phyloP scores from a whole-genome alignment of 73 alveolate genomes.

The Tetrahymena borealis region DNA sequence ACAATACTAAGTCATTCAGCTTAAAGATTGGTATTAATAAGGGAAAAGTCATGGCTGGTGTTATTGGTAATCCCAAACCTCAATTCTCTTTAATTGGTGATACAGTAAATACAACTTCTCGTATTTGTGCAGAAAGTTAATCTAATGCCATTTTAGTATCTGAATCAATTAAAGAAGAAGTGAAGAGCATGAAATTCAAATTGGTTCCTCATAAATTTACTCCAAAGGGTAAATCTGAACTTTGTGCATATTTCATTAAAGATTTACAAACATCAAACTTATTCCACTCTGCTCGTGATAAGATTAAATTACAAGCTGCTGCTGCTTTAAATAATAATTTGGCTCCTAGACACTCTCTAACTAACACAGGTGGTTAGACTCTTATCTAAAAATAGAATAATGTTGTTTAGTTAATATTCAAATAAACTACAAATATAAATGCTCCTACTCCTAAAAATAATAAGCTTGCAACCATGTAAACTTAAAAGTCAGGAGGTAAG shows the following conservation, averaged over 20 bases:
- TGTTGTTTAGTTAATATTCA: not conserved
- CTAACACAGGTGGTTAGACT: not conserved
- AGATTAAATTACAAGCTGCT: not conserved
- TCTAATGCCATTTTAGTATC: slow-evolving; percentile 7
- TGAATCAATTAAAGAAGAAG: slow-evolving; percentile 12
- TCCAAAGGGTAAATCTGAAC: not conserved
- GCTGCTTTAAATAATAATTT: not conserved
- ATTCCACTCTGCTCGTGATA: not conserved
- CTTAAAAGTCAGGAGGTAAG: not conserved
- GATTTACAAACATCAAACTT: not conserved
- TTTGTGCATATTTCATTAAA: not conserved
- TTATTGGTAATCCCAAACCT: slow-evolving; percentile 42
- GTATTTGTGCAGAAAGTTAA: slow-evolving; percentile 18
- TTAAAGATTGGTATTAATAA: slow-evolving; percentile 51
- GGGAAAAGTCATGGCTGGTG: slow-evolving; percentile 52
- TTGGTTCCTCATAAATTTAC: not conserved
- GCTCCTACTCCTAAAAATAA: not conserved
- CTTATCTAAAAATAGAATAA: not conserved
- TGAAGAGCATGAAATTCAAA: not conserved
- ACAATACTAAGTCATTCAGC: slow-evolving; percentile 6
- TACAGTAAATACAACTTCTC: slow-evolving; percentile 43
- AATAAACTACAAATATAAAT: no score
- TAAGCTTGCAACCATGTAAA: not conserved
- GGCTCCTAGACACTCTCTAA: not conserved
- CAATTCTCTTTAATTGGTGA: slow-evolving; percentile 45